Evolutionary conservation across 2,329 filamentous ascomycete genomes (phyloP), one percentile per base, ranked within the genome.

Genomic region (Paecilomyces variotii): DNA sequence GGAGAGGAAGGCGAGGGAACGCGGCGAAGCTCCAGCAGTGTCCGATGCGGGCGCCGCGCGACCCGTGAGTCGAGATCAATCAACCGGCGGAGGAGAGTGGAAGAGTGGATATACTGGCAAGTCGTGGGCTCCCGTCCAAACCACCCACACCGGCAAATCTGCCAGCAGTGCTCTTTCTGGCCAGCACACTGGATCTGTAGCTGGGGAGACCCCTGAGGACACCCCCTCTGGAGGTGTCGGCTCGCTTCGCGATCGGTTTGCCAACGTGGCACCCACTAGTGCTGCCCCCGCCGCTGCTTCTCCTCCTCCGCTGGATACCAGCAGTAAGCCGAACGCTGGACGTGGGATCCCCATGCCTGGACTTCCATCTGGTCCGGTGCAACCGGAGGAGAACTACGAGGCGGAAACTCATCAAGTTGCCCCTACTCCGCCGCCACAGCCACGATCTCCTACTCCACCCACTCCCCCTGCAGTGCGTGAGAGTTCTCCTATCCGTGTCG

Each of bases 31-130:
- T 28, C 73, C 80, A 55, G 72, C 79, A 24, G 70, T 82, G 51
- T 69, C 73, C 53, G 60, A 76, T 56, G 70, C 78, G 26, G 63
- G 75, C 5, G 67, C 66, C 26, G 63, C 74, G 2, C 68, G 82
- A n/a, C 76, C 84, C 49, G 82, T 86, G 0, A 77, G 91, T 32
- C 72, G 79, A 55, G 80, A 82, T 55, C 91, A 96, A 72, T 80
- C 82, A 69, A 95, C 89, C 68, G 91, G 89, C 61, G 81, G 80
- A 34, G 78, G 77, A 59, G 87, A 90, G 60, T 97, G 92, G 92
- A 91, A 93, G 81, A 96, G 91, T 73, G 89, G 90, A 19, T 97
- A 97, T 72, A 79, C 81, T 54, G 93, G 93, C 61, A 97, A 96
- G 79, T 87, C 85, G 34, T 97, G 93, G 93, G 91, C 85, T 27